A percentile compares a stretch with the other conserved stretches of the same genome.
Conservation (phyloP, 176 grass and related monocot genomes). For the Melocanna baccifera region DNA sequence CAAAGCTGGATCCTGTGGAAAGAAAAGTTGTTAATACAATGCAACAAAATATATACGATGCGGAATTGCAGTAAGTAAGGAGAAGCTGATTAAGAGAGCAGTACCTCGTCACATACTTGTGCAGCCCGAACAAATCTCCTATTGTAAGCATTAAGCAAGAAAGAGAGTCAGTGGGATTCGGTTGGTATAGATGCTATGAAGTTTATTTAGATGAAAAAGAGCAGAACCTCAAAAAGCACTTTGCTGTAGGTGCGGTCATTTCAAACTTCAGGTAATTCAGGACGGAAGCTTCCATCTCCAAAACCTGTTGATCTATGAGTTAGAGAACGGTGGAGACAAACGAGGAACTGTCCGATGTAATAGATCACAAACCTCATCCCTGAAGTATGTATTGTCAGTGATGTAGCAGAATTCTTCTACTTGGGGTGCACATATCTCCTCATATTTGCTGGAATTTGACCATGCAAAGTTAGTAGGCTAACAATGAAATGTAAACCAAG, state of each 20-base stretch:
- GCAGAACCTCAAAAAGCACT: conserved; percentile 84
- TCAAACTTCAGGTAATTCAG: conserved; percentile 94
- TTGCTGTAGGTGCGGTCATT: conserved; percentile 83
- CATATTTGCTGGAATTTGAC: conserved; percentile 77
- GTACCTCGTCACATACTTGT: conserved; percentile 79
- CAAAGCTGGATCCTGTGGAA: conserved; percentile 63
- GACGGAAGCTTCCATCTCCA: conserved; percentile 89
- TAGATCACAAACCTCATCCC: conserved; percentile 65
- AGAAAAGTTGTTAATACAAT: conserved; percentile 17
- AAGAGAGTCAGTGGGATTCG: conserved; percentile 2
- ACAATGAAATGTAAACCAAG: conserved; percentile 6
- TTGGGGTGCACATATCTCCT: conserved; percentile 97
- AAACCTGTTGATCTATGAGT: conserved; percentile 47
- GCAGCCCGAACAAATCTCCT: conserved; percentile 92
- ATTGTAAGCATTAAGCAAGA: conserved; percentile 31
- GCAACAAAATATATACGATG: not conserved
- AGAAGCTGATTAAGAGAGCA: not conserved
- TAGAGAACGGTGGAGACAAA: not conserved
- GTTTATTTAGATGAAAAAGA: not conserved
- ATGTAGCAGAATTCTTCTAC: conserved; percentile 99
- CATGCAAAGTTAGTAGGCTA: not conserved
- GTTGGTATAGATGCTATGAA: not conserved
- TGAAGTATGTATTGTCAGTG: conserved; percentile 99
- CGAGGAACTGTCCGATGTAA: not conserved
- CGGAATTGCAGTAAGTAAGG: not conserved